phyloP scores from a whole-genome alignment of 306 rosid genomes.

The Arachis stenosperma region DNA sequence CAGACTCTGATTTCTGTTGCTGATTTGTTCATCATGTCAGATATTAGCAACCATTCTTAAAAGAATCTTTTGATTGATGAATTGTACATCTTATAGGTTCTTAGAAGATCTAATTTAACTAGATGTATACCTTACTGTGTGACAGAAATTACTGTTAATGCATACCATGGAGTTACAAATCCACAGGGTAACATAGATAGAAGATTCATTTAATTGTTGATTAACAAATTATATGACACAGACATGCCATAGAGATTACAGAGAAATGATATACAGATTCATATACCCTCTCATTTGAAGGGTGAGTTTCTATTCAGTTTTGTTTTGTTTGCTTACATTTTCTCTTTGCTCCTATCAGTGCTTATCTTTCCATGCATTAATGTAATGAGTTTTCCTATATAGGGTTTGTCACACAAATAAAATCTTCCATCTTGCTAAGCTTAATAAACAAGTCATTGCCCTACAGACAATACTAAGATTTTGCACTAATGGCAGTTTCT shows the following conservation, averaged over 20 bases:
- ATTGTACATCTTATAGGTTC: slow-evolving; percentile 37
- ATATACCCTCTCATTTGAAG: slow-evolving; percentile 32
- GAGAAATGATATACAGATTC: slow-evolving; percentile 30
- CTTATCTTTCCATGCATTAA: no score
- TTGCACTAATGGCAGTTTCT: no score
- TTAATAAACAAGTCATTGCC: no score
- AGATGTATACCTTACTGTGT: slow-evolving; percentile 6
- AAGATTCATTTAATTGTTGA: slow-evolving; percentile 26
- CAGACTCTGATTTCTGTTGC: slow-evolving; percentile 35
- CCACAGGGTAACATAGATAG: slow-evolving; percentile 18
- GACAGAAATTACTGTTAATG: slow-evolving; percentile 13
- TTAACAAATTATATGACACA: slow-evolving; percentile 22
- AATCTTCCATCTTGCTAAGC: no score
- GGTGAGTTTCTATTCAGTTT: slow-evolving; percentile 1
- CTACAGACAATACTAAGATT: no score
- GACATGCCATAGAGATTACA: slow-evolving; percentile 13
- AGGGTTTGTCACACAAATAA: no score
- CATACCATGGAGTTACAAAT: slow-evolving; percentile 21
- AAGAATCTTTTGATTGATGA: slow-evolving; percentile 34
- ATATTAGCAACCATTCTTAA: slow-evolving; percentile 28
- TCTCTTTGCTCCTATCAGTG: no score
- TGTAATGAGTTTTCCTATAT: not conserved
- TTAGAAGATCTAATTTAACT: slow-evolving; percentile 36
- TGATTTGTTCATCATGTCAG: slow-evolving; percentile 30
- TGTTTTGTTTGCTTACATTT: no score